A percentile compares a stretch with the other conserved stretches of the same genome.
These are phyloP conservation scores for Clarireedia paspali DNA, from an alignment of 2,329 filamentous ascomycete genomes.

Conservation along the genomic window DNA sequence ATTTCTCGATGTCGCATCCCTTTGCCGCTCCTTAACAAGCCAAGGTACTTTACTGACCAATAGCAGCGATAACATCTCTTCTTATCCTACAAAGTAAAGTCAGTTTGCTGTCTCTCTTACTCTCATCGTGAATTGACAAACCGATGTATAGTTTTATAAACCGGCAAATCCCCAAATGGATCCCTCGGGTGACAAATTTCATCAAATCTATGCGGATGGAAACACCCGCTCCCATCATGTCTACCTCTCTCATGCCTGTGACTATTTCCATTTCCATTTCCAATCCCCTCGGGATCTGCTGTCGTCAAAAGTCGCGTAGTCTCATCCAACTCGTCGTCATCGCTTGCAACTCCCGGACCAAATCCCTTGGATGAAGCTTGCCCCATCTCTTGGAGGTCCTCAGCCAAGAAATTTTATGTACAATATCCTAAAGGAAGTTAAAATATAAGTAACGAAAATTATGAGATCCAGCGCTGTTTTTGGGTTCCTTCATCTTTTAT, in stretches of 20 bases:
- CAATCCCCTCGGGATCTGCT: not conserved
- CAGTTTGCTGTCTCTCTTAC: not conserved
- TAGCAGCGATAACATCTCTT: conserved; percentile 54
- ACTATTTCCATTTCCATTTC: not conserved
- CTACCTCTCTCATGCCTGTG: not conserved
- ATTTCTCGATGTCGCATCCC: not conserved
- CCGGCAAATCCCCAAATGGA: conserved; percentile 44
- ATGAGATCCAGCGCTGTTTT: conserved; percentile 6
- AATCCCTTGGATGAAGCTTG: not conserved
- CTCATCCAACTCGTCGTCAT: not conserved
- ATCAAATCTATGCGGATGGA: conserved; percentile 19
- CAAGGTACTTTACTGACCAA: conserved; percentile 49
- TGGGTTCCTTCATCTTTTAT: not conserved
- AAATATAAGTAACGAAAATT: not conserved
- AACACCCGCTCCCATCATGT: conserved; percentile 19
- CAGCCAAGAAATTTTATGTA: not conserved
- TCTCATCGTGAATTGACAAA: conserved; percentile 13
- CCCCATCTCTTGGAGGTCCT: not conserved
- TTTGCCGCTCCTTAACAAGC: conserved; percentile 45
- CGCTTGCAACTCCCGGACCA: not conserved
- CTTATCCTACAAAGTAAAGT: conserved; percentile 37
- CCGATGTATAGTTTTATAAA: conserved; percentile 73
- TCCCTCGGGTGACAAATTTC: conserved; percentile 22
- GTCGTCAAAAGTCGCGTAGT: not conserved
- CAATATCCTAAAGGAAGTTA: not conserved